A percentile compares a stretch with the other conserved stretches of the same genome.
phyloP scores from a whole-genome alignment of 169 alveolate genomes.

The Plasmodium reichenowi region DNA sequence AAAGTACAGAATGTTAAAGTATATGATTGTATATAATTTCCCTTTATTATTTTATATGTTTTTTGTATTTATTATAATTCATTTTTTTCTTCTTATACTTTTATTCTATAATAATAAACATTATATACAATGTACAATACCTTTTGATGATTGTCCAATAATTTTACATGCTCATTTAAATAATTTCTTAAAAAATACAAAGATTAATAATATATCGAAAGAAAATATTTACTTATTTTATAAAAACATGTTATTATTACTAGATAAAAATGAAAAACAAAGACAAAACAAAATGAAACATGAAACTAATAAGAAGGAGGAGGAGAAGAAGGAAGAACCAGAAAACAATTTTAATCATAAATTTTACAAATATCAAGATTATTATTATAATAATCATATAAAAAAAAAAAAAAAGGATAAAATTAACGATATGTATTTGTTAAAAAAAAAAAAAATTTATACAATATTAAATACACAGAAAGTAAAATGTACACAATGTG shows the following conservation, averaged over 20 bases:
- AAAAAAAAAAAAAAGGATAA: too few species aligned
- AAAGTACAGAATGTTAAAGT: conserved; percentile 23
- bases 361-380: too few species aligned
- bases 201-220: conserved; percentile 17
- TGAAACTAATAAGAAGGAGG: background rate
- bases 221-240: conserved; percentile 21
- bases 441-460: conserved; percentile 12
- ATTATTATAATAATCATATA: too few species aligned
- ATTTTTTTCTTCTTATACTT: background rate
- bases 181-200: conserved; percentile 6
- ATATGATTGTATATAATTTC: conserved; percentile 10
- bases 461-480: conserved; percentile 18
- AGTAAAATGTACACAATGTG: conserved; percentile 28
- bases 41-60: conserved; percentile 5
- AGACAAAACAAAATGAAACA: background rate
- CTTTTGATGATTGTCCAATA: conserved; percentile 41
- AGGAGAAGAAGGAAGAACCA: background rate
- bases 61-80: background rate
- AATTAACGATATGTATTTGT: too few species aligned
- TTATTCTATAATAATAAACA: conserved; percentile 12
- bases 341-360: too few species aligned
- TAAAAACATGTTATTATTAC: background rate
- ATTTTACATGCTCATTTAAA: conserved; percentile 18
- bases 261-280: background rate
- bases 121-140: conserved; percentile 29